A percentile compares a stretch with the other conserved stretches of the same genome.
phyloP scores from a whole-genome alignment of 2,329 filamentous ascomycete species.

The Fusarium protoensiforme region DNA sequence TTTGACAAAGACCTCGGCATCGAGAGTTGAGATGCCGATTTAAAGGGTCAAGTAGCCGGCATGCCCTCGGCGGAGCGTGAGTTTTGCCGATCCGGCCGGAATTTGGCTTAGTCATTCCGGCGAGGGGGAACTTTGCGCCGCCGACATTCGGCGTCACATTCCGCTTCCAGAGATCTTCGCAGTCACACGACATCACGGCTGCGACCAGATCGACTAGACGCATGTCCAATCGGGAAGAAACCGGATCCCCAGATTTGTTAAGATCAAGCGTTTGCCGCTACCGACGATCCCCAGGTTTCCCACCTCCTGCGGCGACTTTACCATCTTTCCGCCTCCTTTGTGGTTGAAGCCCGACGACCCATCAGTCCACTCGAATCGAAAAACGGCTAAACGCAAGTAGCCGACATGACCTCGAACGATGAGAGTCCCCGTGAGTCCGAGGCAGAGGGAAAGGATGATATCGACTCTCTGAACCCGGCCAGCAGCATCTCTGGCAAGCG shows the following conservation, averaged over 20 bases:
- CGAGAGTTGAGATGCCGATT: slow-evolving; percentile 11
- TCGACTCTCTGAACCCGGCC: slow-evolving; percentile 16
- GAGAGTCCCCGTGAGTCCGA: slow-evolving; percentile 30
- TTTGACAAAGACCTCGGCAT: slow-evolving; percentile 9
- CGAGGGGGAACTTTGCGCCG: slow-evolving; percentile 10
- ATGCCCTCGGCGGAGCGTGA: slow-evolving; percentile 1
- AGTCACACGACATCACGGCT: slow-evolving; percentile 26
- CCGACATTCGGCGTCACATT: slow-evolving; percentile 18
- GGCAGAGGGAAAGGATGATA: slow-evolving; percentile 29
- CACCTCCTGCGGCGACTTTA: background rate
- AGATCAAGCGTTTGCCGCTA: background rate
- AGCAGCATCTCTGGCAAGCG: slow-evolving; percentile 17
- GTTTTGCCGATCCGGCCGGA: background rate
- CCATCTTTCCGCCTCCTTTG: background rate
- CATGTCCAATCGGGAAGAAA: slow-evolving; percentile 27
- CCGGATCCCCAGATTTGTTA: slow-evolving; percentile 6
- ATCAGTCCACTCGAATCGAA: slow-evolving; percentile 1
- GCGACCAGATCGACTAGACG: background rate
- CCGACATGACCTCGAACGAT: slow-evolving; percentile 27
- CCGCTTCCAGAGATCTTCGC: background rate
- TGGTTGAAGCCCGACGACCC: background rate
- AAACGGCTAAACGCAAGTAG: slow-evolving; percentile 2
- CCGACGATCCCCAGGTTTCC: background rate
- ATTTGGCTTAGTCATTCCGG: slow-evolving; percentile 36
- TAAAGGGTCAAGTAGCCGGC: slow-evolving; percentile 16